Evolutionary conservation across 164 flowering plant genomes (phyloP), one percentile per base, ranked within the genome.

Genomic region (Vitis cinerea): DNA sequence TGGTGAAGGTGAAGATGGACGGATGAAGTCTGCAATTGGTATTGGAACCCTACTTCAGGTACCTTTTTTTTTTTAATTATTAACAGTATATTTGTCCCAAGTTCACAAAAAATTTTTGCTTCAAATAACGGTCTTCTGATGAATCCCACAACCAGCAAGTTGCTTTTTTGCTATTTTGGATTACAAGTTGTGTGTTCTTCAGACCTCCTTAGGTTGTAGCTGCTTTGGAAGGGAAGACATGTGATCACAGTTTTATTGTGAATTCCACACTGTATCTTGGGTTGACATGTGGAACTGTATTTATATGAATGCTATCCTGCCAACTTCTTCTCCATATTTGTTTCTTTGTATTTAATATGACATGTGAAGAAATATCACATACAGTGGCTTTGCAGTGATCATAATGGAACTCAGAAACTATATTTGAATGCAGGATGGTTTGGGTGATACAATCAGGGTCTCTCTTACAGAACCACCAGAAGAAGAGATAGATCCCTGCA

Each of bases 1-100:
- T 75, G 99, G 99, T 81, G 99, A 94, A 82, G 99, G 99, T 75
- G 99, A 94, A 81, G 99, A 94, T 85, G 99, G 99, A 48, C 79
- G 99, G 61, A 94, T 94, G 99, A 94, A 94, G 80, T 94, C 99
- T 74, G 95, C 99, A 44, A 94, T 94, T 78, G 99, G 99, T 62
- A 92, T 94, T 76, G 99, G 99, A 68, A 94, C 97, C 50, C 97
- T 94, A 78, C 97, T 94, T 70, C 97, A 89, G 97, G 99, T 94
- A 77, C 15, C 61, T 0, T 59, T 55, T 5, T 17, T 49, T 52
- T 50, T 17, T 14, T 29, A 4, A 49, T 37, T 37, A 37, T 37
- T 37, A 6, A 37, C 7, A 37, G 44, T 37, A 37, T 37, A 37
- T 37, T 37, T 6, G 7, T 37, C 44, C 2, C 44, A 3, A 6